Evolutionary conservation across 2,329 filamentous ascomycete genomes (phyloP), one percentile per base, ranked within the genome.

Genomic region (Sclerotinia glacialis): DNA sequence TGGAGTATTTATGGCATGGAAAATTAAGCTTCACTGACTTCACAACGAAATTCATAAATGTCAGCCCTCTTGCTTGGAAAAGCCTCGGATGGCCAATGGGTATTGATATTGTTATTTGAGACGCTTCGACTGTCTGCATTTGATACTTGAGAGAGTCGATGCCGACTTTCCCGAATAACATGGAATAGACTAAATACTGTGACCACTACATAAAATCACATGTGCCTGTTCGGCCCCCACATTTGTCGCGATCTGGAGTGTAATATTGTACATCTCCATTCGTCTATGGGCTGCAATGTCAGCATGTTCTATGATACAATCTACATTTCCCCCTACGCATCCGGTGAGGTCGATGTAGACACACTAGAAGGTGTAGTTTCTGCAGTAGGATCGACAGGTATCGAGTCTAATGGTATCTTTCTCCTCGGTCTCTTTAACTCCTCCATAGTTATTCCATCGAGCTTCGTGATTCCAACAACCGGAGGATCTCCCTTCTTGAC

Each of bases 401-500:
- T 65, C 28, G 71, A 65, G 34, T 55, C 69, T 31, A 76, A 68
- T 44, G 75, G 73, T 64, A 74, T 68, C 68, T 73, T 72, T 50
- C 87, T 85, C 78, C 93, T 86, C 59, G 93, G 91, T 74, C 88
- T 86, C 82, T 92, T 95, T 76, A 99, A 80, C 52, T 90, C 89
- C 73, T 94, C 92, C 74, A 94, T 79, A 28, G 93, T 96, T 37
- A 96, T 78, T 11, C 93, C 93, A 47, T 84, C 86, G 65, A 99
- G 80, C 79, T 97, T 97, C 26, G 93, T 98, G 70, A 97, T 87
- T 40, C 95, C 95, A 76, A 99, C 94, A 47, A 97, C 86, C 0
- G 95, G 88, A 3, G 93, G 83, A 74, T 97, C 95, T 9, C 92
- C 93, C 80, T 92, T 97, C 82, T 89, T 92, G 44, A 97, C 93